Conservation (phyloP, 768 basidiomycete species). For the Mrakia frigida region DNA sequence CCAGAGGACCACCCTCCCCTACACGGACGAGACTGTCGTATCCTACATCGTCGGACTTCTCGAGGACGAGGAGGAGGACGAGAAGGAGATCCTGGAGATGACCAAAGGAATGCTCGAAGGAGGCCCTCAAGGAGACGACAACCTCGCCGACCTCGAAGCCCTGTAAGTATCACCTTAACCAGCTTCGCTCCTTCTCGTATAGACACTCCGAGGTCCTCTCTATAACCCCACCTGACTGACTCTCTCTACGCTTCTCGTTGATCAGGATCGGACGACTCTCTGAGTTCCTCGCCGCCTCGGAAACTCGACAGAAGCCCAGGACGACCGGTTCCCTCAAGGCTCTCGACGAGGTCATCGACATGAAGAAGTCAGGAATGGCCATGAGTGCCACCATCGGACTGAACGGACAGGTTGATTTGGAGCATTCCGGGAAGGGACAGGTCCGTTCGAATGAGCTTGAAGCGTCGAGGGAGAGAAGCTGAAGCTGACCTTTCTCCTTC, state of each 20-base stretch:
- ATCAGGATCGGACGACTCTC: conserved; percentile 51
- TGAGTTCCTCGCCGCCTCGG: conserved; percentile 42
- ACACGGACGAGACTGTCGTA: conserved; percentile 76
- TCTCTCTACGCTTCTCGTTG: neutral
- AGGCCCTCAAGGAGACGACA: conserved; percentile 31
- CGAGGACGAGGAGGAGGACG: conserved; percentile 78
- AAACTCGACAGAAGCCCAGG: conserved; percentile 36
- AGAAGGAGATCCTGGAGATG: conserved; percentile 72
- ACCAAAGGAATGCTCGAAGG: conserved; percentile 62
- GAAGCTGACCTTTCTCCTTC: conserved; percentile 8
- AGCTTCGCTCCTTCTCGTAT: conserved; percentile 42
- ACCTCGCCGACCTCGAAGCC: conserved; percentile 51
- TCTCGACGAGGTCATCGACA: conserved; percentile 79
- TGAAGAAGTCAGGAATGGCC: conserved; percentile 69
- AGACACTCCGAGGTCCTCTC: no score
- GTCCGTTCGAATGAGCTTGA: conserved; percentile 40
- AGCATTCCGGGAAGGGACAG: conserved; percentile 93
- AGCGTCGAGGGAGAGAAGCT: neutral
- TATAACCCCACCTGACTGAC: no score
- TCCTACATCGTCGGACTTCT: conserved; percentile 82
- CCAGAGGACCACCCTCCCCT: conserved; percentile 38
- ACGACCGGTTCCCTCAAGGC: conserved; percentile 35
- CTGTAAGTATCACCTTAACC: conserved; percentile 49
- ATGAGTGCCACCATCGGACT: conserved; percentile 52
- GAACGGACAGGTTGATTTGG: conserved; percentile 66